A percentile compares a stretch with the other conserved stretches of the same genome.
phyloP scores from a whole-genome alignment of 495 filamentous ascomycete genomes.

The Penicillium silybi region DNA sequence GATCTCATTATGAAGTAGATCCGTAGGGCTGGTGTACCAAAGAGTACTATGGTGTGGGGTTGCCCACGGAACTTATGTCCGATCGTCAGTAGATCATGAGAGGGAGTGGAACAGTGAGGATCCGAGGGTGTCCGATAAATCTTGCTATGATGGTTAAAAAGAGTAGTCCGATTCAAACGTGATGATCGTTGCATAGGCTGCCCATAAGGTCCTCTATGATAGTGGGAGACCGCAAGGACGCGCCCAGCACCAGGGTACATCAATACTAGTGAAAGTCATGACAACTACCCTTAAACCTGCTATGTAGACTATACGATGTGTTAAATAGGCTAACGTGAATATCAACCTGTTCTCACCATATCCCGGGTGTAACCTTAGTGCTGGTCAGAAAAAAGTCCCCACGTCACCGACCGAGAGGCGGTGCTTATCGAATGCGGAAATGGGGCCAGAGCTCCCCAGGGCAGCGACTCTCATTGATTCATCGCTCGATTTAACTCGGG shows the following conservation, averaged over 20 bases:
- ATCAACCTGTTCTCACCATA: not conserved
- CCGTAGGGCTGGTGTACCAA: not conserved
- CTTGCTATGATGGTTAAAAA: not conserved
- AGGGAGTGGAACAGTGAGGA: not conserved
- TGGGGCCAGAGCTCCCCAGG: slow-evolving; percentile 1
- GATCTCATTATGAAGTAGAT: not conserved
- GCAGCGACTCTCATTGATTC: slow-evolving; percentile 16
- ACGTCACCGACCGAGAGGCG: not conserved
- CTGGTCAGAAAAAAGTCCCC: not conserved
- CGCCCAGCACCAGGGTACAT: not conserved
- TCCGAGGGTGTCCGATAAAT: not conserved
- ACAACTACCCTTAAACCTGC: not conserved
- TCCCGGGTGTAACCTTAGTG: not conserved
- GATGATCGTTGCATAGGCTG: not conserved
- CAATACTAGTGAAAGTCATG: not conserved
- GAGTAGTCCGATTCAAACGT: not conserved
- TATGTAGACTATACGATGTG: too few species aligned
- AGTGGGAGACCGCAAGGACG: not conserved
- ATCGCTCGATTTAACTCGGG: slow-evolving; percentile 6
- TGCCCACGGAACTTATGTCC: not conserved
- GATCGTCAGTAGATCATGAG: not conserved
- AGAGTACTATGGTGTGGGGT: not conserved
- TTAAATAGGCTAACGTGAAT: too few species aligned
- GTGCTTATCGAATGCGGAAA: not conserved
- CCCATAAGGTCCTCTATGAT: too few species aligned